Conservation (phyloP, 352 stramenopile species). For the Thraustochytrium striatum region DNA sequence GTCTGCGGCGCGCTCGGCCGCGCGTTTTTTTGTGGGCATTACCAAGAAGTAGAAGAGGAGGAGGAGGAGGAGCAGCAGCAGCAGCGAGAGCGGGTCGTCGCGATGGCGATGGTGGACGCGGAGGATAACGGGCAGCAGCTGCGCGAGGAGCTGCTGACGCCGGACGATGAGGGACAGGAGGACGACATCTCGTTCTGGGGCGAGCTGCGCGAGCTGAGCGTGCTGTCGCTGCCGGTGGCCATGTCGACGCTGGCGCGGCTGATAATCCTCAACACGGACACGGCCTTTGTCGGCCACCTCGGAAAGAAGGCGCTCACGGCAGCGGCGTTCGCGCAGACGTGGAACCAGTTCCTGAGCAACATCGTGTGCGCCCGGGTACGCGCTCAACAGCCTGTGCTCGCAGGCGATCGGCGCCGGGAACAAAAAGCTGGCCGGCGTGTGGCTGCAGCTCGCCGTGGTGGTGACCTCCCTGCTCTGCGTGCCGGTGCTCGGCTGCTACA, state of each 20-base stretch:
- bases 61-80: no score
- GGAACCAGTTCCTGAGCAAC: conserved; percentile 68
- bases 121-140: conserved; percentile 48
- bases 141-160: conserved; percentile 22
- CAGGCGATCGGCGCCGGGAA: conserved; percentile 75
- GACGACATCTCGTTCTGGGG: background rate
- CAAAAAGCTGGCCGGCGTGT: conserved; percentile 63
- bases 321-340: conserved; percentile 61
- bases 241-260: conserved; percentile 22
- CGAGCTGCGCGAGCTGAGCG: conserved; percentile 21
- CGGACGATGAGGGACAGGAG: background rate
- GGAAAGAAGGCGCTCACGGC: conserved; percentile 37
- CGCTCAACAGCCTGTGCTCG: conserved; percentile 70
- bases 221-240: conserved; percentile 34
- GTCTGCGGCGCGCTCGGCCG: no score
- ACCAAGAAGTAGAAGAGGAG: no score
- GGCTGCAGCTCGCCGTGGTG: conserved; percentile 60
- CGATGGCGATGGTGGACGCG: background rate
- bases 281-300: conserved; percentile 37
- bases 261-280: conserved; percentile 45
- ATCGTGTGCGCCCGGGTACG: conserved; percentile 69
- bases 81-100: no score
- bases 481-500: conserved; percentile 15
- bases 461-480: conserved; percentile 50
- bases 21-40: no score